Evolutionary conservation across 1,284 basidiomycete genomes (phyloP).

Genomic region (Mycena citricolor): DNA sequence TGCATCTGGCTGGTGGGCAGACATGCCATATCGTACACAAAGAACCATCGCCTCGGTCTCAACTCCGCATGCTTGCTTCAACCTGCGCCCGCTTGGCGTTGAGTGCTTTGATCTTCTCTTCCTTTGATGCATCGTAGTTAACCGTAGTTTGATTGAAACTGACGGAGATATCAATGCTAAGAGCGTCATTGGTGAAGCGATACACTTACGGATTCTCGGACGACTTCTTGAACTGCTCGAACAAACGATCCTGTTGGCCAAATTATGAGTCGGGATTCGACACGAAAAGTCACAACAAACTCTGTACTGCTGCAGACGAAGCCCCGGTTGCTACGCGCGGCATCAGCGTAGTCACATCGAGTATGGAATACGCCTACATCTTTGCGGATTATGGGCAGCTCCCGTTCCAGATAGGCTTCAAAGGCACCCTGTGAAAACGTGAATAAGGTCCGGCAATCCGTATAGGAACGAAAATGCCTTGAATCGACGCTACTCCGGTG

Average conservation of each 20-base stretch:
- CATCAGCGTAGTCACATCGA: conserved; percentile 19
- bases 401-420: conserved; percentile 89
- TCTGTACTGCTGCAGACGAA: conserved; percentile 84
- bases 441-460: too few species aligned
- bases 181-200: too few species aligned
- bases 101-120: conserved; percentile 74
- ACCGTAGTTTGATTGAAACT: conserved; percentile 84
- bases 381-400: conserved; percentile 75
- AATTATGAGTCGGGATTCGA: conserved; percentile 10
- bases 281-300: conserved; percentile 37
- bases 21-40: conserved; percentile 6
- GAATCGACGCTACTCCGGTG: conserved; percentile 66
- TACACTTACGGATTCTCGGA: conserved; percentile 80
- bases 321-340: conserved; percentile 65
- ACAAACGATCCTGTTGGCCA: conserved; percentile 61
- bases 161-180: conserved; percentile 11
- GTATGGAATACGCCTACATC: conserved; percentile 51
- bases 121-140: conserved; percentile 80
- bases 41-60: background rate
- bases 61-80: conserved; percentile 45
- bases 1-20: background rate
- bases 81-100: conserved; percentile 54
- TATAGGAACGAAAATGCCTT: conserved; percentile 45
- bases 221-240: conserved; percentile 86
- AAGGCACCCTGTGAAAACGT: conserved; percentile 85